Evolutionary conservation across 2,329 filamentous ascomycete genomes (phyloP).

Genomic region (Scytalidium lignicola): DNA sequence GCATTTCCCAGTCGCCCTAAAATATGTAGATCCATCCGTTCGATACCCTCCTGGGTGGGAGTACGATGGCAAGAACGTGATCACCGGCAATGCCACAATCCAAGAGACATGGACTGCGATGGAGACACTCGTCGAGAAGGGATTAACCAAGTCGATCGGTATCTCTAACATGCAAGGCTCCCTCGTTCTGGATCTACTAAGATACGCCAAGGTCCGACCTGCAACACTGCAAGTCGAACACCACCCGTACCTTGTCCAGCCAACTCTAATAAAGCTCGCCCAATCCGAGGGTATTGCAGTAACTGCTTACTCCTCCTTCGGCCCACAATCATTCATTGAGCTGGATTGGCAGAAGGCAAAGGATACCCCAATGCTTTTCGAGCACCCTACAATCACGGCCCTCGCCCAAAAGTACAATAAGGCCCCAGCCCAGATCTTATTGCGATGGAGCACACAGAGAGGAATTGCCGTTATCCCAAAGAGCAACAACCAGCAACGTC

Average conservation of each 20-base stretch:
- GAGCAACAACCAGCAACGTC: conserved; percentile 50
- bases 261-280: conserved; percentile 56
- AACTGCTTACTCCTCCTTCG: conserved; percentile 64
- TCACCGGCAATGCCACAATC: conserved; percentile 61
- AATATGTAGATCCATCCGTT: conserved; percentile 51
- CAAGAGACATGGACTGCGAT: conserved; percentile 77
- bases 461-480: conserved; percentile 77
- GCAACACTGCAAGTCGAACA: conserved; percentile 80
- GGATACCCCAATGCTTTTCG: conserved; percentile 60
- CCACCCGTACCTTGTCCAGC: conserved; percentile 79
- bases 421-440: conserved; percentile 72
- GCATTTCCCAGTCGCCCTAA: conserved; percentile 57
- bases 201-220: conserved; percentile 66
- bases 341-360: conserved; percentile 63
- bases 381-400: conserved; percentile 56
- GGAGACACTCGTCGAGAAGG: conserved; percentile 64
- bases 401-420: conserved; percentile 65
- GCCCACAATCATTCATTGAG: conserved; percentile 70
- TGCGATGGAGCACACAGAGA: conserved; percentile 81
- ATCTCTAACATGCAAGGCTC: conserved; percentile 76
- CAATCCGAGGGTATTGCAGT: conserved; percentile 52
- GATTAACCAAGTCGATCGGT: conserved; percentile 67
- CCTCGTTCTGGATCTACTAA: conserved; percentile 69
- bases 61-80: conserved; percentile 56
- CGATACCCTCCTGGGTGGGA: conserved; percentile 44